Percentiles rank a stretch among this genome's conserved stretches.
Evolutionary conservation across 2,329 filamentous ascomycete species (phyloP).

Genomic region (Calonectria montana): DNA sequence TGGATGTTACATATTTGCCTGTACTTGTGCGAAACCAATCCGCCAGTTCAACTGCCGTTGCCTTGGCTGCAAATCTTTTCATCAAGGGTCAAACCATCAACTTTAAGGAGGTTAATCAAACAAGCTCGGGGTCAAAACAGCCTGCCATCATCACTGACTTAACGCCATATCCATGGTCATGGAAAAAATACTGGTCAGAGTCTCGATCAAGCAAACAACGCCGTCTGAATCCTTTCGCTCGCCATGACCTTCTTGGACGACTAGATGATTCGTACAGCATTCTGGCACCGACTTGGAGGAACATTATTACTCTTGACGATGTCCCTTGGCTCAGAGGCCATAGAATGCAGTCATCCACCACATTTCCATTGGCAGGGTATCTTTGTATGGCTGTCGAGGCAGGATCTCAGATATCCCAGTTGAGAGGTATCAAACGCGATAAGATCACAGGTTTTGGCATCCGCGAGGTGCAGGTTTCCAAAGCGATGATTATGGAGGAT

Average conservation of each 20-base stretch:
- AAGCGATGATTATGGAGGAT: constrained; percentile 42
- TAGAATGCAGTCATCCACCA: constrained; percentile 65
- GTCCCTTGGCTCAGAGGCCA: constrained; percentile 70
- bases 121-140: constrained; percentile 5
- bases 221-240: constrained; percentile 52
- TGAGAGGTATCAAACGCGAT: constrained; percentile 32
- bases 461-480: constrained; percentile 41
- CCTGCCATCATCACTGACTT: constrained; percentile 54
- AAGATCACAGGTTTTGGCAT: constrained; percentile 31
- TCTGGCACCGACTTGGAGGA: constrained; percentile 61
- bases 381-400: constrained; percentile 64
- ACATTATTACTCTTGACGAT: constrained; percentile 59
- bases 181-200: constrained; percentile 61
- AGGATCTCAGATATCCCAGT: constrained; percentile 48
- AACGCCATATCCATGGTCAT: constrained; percentile 60
- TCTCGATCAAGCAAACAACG: constrained; percentile 56
- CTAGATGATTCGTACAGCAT: constrained; percentile 57
- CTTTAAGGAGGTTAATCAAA: constrained; percentile 59
- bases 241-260: constrained; percentile 60
- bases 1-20: constrained; percentile 56
- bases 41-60: constrained; percentile 57
- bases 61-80: constrained; percentile 58
- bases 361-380: constrained; percentile 67
- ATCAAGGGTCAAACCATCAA: constrained; percentile 56
- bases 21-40: constrained; percentile 64